These are phyloP conservation scores for Pythium brachiatum DNA, from an alignment of 352 stramenopile species.

Conservation along the genomic window DNA sequence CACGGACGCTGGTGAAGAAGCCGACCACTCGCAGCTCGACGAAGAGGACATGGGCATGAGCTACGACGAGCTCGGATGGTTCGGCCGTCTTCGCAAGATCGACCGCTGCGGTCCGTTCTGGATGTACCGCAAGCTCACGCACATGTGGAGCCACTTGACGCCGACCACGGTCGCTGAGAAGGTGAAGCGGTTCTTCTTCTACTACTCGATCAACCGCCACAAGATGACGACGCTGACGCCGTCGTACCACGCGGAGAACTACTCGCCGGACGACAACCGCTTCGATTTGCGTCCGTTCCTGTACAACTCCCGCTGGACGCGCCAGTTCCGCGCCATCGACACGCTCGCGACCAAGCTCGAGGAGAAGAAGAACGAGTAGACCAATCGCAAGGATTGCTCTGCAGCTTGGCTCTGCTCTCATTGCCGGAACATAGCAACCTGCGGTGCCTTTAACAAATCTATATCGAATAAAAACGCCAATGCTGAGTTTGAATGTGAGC, in stretches of 20 bases:
- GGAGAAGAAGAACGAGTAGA: slow-evolving; percentile 65
- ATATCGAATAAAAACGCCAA: neutral
- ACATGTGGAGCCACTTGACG: too few species aligned
- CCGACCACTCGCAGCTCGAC: slow-evolving; percentile 93
- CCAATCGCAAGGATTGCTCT: too few species aligned
- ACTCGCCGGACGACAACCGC: slow-evolving; percentile 98
- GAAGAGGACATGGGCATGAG: slow-evolving; percentile 99
- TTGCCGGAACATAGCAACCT: too few species aligned
- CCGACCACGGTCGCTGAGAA: slow-evolving; percentile 79
- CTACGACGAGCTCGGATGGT: slow-evolving; percentile 97
- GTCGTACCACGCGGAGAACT: slow-evolving; percentile 98
- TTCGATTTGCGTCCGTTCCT: slow-evolving; percentile 98
- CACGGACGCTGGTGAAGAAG: too few species aligned
- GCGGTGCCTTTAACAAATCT: too few species aligned
- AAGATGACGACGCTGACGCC: slow-evolving; percentile 99
- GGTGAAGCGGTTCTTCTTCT: slow-evolving; percentile 98
- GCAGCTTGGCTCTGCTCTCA: too few species aligned
- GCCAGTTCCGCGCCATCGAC: slow-evolving; percentile 96
- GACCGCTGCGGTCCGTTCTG: slow-evolving; percentile 93
- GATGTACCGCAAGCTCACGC: slow-evolving; percentile 90
- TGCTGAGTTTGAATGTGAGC: neutral
- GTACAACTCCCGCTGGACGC: slow-evolving; percentile 94
- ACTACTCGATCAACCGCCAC: slow-evolving; percentile 98
- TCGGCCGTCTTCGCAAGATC: slow-evolving; percentile 95
- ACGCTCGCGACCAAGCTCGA: slow-evolving; percentile 76